Evolutionary conservation across 805 yeast species (phyloP).

Genomic region (Metschnikowia lachancei): DNA sequence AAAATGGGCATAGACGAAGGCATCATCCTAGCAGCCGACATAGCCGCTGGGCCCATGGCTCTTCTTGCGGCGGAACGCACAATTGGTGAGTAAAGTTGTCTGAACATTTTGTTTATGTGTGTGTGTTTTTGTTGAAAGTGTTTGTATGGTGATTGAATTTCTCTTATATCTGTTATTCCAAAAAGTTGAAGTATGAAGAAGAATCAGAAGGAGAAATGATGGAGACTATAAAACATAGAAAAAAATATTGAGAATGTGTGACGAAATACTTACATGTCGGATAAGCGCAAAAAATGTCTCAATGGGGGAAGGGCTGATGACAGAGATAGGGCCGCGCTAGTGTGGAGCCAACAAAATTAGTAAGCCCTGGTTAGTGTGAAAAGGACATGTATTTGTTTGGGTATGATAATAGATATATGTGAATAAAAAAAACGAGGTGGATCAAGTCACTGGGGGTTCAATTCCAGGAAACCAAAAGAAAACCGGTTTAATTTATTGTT

Average conservation of each 20-base stretch:
- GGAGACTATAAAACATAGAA: neutral
- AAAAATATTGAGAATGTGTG: slow-evolving; percentile 7
- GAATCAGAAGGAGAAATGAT: neutral
- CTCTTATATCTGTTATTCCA: neutral
- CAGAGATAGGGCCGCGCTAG: too few relatives aligned
- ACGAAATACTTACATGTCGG: slow-evolving; percentile 1
- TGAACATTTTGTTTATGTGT: slow-evolving; percentile 14
- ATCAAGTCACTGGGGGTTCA: too few relatives aligned
- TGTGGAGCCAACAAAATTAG: too few relatives aligned
- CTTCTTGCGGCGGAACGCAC: slow-evolving; percentile 13
- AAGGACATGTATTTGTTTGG: too few relatives aligned
- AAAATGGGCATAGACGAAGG: neutral
- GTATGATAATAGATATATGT: too few relatives aligned
- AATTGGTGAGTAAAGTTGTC: slow-evolving; percentile 17
- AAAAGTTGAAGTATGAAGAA: neutral
- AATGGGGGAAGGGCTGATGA: neutral
- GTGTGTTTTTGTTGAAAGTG: neutral
- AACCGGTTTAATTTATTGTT: too few relatives aligned
- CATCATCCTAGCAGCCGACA: slow-evolving; percentile 10
- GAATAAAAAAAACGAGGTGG: too few relatives aligned
- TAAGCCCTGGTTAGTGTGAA: too few relatives aligned
- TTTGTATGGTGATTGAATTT: too few relatives aligned
- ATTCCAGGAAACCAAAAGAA: too few relatives aligned
- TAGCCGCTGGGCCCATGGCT: slow-evolving; percentile 7
- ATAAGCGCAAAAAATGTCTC: neutral